Evolutionary conservation across 2,329 filamentous ascomycete species (phyloP).

Genomic region (Alternaria consortialis): DNA sequence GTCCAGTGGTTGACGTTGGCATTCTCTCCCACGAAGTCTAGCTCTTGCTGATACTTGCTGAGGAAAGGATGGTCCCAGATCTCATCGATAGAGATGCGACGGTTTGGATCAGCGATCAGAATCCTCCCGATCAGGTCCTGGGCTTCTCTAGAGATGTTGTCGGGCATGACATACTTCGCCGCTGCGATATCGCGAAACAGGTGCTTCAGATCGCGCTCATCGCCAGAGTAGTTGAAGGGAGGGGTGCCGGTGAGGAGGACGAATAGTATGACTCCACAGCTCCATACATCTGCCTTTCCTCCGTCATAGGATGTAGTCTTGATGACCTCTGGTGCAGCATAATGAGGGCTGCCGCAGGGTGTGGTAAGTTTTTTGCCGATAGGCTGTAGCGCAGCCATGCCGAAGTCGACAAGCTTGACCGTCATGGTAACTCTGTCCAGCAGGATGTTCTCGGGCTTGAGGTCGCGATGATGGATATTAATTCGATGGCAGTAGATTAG

Average conservation of each 20-base stretch:
- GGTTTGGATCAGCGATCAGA: conserved; percentile 78
- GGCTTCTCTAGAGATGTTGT: conserved; percentile 69
- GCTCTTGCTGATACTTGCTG: conserved; percentile 76
- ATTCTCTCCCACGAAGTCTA: conserved; percentile 71
- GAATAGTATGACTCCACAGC: conserved; percentile 78
- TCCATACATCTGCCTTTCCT: conserved; percentile 92
- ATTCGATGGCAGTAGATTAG: conserved; percentile 93
- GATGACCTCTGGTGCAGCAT: conserved; percentile 92
- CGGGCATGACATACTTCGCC: conserved; percentile 59
- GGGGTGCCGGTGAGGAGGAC: conserved; percentile 84
- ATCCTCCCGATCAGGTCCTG: conserved; percentile 82
- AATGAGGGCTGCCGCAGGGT: conserved; percentile 95
- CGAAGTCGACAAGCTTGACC: conserved; percentile 96
- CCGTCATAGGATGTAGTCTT: conserved; percentile 80
- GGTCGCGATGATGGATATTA: conserved; percentile 93
- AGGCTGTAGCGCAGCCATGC: conserved; percentile 94
- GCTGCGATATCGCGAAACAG: conserved; percentile 69
- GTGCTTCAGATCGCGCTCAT: conserved; percentile 63
- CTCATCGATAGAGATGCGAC: conserved; percentile 78
- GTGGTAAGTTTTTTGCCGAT: conserved; percentile 81
- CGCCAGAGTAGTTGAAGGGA: conserved; percentile 71
- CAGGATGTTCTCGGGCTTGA: conserved; percentile 97
- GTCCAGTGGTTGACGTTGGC: conserved; percentile 61
- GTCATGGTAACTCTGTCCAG: conserved; percentile 74
- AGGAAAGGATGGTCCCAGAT: conserved; percentile 92